Evolutionary conservation across 192 early-diverging fungal species (phyloP).

Genomic region (Phlyctochytrium planicorne): DNA sequence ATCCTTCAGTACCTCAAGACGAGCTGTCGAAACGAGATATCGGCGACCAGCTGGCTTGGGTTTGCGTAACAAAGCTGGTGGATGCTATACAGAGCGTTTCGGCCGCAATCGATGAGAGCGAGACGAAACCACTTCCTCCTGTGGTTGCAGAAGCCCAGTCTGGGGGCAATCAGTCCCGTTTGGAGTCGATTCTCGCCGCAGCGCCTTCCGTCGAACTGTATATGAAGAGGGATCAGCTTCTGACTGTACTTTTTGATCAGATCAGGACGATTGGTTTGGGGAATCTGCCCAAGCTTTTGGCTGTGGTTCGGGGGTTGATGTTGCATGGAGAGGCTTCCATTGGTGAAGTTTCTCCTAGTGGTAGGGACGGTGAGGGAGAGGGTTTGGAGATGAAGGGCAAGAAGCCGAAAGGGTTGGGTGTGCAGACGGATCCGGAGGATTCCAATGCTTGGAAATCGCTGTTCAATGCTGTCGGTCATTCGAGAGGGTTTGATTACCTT

Average conservation of each 20-base stretch:
- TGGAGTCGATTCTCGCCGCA: slow-evolving; percentile 17
- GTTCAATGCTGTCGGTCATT: slow-evolving; percentile 18
- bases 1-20: background rate
- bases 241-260: slow-evolving; percentile 31
- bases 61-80: background rate
- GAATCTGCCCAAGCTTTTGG: slow-evolving; percentile 11
- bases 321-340: slow-evolving; percentile 8
- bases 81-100: background rate
- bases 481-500: slow-evolving; percentile 17
- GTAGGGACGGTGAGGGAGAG: background rate
- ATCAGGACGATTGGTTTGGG: slow-evolving; percentile 27
- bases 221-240: slow-evolving; percentile 20
- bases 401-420: background rate
- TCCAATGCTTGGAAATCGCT: slow-evolving; percentile 18
- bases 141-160: too few relatives aligned
- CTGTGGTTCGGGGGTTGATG: slow-evolving; percentile 20
- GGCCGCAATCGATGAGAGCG: background rate
- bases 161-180: background rate
- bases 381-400: slow-evolving; percentile 4
- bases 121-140: too few relatives aligned
- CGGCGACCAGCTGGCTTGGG: background rate
- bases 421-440: background rate
- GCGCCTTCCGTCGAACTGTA: slow-evolving; percentile 5
- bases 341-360: background rate
- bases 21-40: background rate